Evolutionary conservation across 805 yeast species (phyloP).

Genomic region (Barnettozyma siamensis): DNA sequence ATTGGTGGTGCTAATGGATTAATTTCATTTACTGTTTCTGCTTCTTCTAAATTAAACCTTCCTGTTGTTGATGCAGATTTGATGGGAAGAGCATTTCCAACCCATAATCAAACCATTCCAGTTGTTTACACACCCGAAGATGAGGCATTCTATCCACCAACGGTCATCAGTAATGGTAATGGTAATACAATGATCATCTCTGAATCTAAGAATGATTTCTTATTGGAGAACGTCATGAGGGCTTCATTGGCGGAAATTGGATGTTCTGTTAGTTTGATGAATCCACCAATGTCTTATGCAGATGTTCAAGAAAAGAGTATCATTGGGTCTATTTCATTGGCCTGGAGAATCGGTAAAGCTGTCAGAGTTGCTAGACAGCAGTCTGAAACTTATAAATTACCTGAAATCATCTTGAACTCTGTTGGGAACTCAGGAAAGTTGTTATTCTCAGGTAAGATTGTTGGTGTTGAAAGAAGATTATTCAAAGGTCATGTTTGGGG

Average conservation of each 20-base stretch:
- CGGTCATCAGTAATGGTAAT: constrained; percentile 35
- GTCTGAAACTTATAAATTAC: constrained; percentile 31
- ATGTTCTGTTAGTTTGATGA: constrained; percentile 30
- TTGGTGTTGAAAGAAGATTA: constrained; percentile 36
- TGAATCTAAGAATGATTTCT: constrained; percentile 26
- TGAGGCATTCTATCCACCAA: constrained; percentile 22
- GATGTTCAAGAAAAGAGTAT: constrained; percentile 26
- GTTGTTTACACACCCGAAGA: constrained; percentile 18
- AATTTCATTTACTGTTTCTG: constrained; percentile 19
- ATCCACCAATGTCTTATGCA: constrained; percentile 28
- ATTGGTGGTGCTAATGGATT: constrained; percentile 42
- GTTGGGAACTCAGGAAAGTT: constrained; percentile 32
- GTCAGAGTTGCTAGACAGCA: constrained; percentile 32
- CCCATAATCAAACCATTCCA: constrained; percentile 30
- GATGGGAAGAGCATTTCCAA: constrained; percentile 26
- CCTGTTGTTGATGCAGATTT: constrained; percentile 37
- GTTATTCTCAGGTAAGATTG: constrained; percentile 37
- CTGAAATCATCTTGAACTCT: constrained; percentile 32
- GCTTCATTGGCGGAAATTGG: constrained; percentile 40
- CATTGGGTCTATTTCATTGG: constrained; percentile 30
- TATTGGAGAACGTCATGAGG: constrained; percentile 33
- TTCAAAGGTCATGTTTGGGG: constrained; percentile 41
- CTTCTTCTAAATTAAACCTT: constrained; percentile 19
- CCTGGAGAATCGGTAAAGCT: constrained; percentile 45
- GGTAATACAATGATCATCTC: constrained; percentile 30